These are phyloP conservation scores for Brassica rapa DNA, from an alignment of 345 rosid genomes.

Conservation along the genomic window DNA sequence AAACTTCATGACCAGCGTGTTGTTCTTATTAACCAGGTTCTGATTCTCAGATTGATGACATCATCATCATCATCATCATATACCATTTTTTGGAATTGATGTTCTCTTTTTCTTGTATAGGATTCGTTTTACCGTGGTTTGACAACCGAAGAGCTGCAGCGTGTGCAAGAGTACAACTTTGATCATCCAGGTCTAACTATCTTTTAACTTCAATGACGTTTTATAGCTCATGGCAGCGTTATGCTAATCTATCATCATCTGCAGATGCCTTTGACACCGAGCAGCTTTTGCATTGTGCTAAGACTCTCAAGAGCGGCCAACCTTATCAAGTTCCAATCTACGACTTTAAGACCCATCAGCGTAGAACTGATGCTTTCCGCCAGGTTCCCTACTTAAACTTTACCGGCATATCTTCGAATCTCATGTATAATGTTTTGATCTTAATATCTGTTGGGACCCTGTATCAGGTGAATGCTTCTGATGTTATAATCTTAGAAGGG, in stretches of 20 bases:
- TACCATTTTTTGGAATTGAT: neutral
- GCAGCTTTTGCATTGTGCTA: conserved; percentile 85
- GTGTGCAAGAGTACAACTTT: conserved; percentile 94
- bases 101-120: neutral
- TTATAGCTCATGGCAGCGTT: neutral
- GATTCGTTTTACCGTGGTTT: conserved; percentile 97
- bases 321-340: conserved; percentile 87
- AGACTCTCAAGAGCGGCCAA: conserved; percentile 70
- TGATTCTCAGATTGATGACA: neutral
- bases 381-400: conserved; percentile 51
- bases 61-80: neutral
- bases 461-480: conserved; percentile 90
- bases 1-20: conserved; percentile 98
- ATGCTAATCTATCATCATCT: neutral
- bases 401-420: neutral
- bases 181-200: conserved; percentile 79
- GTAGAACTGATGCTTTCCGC: conserved; percentile 75
- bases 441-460: neutral
- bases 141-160: conserved; percentile 71
- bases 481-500: conserved; percentile 96
- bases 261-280: conserved; percentile 96
- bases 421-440: neutral
- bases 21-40: conserved; percentile 90
- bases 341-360: conserved; percentile 85
- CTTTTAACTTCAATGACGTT: neutral